A percentile compares a stretch with the other conserved stretches of the same genome.
Conservation (phyloP, 2,329 filamentous ascomycete genomes). For the Diaporthe ampelina region DNA sequence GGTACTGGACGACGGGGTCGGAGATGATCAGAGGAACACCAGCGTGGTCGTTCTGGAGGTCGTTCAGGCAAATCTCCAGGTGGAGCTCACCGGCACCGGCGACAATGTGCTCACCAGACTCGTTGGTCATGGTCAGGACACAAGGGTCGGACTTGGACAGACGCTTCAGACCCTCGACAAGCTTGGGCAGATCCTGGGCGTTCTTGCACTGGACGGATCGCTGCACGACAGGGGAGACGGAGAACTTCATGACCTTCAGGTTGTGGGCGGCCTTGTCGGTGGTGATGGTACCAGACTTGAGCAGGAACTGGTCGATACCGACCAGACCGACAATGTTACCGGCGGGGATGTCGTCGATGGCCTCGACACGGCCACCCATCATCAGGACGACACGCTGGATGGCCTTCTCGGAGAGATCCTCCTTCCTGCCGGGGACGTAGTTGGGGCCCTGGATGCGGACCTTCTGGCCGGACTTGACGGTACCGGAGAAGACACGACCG, state of each 20-base stretch:
- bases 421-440: slow-evolving; percentile 98
- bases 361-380: slow-evolving; percentile 99
- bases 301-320: slow-evolving; percentile 99
- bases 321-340: slow-evolving; percentile 99
- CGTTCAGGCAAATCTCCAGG: slow-evolving; percentile 99
- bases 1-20: slow-evolving; percentile 98
- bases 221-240: slow-evolving; percentile 98
- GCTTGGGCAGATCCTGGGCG: slow-evolving; percentile 98
- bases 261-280: slow-evolving; percentile 98
- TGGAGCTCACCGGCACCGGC: slow-evolving; percentile 99
- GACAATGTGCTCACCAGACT: slow-evolving; percentile 98
- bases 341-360: slow-evolving; percentile 98
- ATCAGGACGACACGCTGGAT: slow-evolving; percentile 99
- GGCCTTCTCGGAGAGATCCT: slow-evolving; percentile 98
- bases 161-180: slow-evolving; percentile 99
- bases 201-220: slow-evolving; percentile 99
- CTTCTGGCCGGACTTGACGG: slow-evolving; percentile 97
- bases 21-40: slow-evolving; percentile 98
- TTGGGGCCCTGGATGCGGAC: slow-evolving; percentile 99
- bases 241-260: slow-evolving; percentile 99
- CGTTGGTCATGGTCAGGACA: slow-evolving; percentile 89
- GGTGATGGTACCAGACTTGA: slow-evolving; percentile 99
- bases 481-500: slow-evolving; percentile 99
- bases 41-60: slow-evolving; percentile 99
- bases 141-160: slow-evolving; percentile 99